Conservation (phyloP, 139 green algal species). For the Bryopsis sp. region DNA sequence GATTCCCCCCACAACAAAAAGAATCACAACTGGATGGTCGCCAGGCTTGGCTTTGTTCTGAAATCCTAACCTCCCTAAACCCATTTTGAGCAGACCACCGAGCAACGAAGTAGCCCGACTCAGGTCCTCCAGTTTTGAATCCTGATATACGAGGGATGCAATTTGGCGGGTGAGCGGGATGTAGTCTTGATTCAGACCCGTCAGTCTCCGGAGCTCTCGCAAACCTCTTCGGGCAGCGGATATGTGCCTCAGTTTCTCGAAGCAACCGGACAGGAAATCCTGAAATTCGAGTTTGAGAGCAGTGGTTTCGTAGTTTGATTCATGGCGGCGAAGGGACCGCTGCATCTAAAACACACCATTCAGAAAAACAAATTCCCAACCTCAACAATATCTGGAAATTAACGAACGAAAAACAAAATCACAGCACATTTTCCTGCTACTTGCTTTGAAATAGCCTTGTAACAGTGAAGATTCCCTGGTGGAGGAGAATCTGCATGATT, state of each 20-base stretch:
- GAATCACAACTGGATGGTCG: neutral
- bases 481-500: too few species aligned
- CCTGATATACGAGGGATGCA: neutral
- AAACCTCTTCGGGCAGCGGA: neutral
- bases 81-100: neutral
- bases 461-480: too few species aligned
- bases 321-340: too few species aligned
- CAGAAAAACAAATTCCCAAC: too few species aligned
- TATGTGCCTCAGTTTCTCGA: neutral
- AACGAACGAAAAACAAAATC: too few species aligned
- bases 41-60: neutral
- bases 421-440: too few species aligned
- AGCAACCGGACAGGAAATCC: neutral
- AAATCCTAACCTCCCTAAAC: neutral
- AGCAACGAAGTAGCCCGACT: neutral
- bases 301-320: neutral
- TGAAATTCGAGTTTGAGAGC: neutral
- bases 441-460: too few species aligned
- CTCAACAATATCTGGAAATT: too few species aligned
- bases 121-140: neutral
- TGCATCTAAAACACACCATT: too few species aligned
- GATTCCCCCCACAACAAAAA: neutral
- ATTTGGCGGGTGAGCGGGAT: neutral
- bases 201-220: neutral
- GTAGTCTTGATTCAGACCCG: neutral